phyloP scores from a whole-genome alignment of 2,329 filamentous ascomycete genomes.

The Cladosporium sp. region DNA sequence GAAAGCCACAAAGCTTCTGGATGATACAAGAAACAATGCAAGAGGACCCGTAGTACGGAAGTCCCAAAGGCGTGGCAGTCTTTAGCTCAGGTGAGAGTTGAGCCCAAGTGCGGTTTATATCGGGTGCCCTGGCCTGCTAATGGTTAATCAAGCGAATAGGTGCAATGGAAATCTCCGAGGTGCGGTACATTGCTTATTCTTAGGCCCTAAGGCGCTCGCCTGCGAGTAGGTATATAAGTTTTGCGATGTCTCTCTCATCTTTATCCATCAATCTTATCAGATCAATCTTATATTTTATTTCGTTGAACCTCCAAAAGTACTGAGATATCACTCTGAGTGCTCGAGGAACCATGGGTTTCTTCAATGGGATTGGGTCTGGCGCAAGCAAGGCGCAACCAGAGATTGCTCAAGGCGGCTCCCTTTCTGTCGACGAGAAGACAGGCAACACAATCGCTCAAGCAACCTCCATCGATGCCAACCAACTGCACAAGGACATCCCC shows the following conservation, averaged over 20 bases:
- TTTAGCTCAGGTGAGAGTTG: not conserved
- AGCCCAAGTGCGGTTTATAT: not conserved
- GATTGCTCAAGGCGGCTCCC: not conserved
- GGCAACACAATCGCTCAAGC: not conserved
- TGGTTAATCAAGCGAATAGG: not conserved
- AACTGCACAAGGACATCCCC: constrained; percentile 14
- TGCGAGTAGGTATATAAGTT: not conserved
- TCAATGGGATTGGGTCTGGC: constrained; percentile 12
- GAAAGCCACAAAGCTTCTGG: not conserved
- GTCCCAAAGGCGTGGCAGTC: not conserved
- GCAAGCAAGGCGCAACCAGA: constrained; percentile 12
- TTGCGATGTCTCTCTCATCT: not conserved
- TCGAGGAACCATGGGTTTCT: not conserved
- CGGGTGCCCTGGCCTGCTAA: not conserved
- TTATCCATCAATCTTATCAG: not conserved
- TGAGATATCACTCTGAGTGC: not conserved
- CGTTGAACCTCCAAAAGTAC: not conserved
- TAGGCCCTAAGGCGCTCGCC: not conserved
- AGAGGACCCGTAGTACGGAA: not conserved
- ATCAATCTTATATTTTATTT: not conserved
- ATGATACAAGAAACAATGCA: not conserved
- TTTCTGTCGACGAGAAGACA: not conserved
- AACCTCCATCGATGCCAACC: constrained; percentile 10
- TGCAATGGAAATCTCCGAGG: not conserved
- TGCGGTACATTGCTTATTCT: not conserved